phyloP scores from a whole-genome alignment of 208 protist species.

The Acanthamoeba culbertsoni region DNA sequence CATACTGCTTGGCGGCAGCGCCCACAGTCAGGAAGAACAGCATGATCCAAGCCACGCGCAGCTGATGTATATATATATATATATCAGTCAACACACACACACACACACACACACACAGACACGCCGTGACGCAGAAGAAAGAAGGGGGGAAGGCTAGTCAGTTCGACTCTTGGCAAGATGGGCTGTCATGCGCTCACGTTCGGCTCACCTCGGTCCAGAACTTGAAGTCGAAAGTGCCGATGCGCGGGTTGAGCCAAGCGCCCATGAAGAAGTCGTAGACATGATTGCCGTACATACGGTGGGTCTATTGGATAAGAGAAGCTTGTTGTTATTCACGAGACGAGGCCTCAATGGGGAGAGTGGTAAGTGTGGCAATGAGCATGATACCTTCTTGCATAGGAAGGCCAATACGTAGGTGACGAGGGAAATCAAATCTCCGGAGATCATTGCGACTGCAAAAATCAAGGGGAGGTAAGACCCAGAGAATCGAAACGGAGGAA shows the following conservation, averaged over 20 bases:
- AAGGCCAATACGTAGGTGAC: conserved; percentile 36
- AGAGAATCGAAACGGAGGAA: no score
- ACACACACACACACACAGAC: no score
- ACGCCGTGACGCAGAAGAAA: neutral
- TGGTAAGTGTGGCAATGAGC: conserved; percentile 44
- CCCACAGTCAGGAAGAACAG: conserved; percentile 92
- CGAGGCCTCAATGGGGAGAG: neutral
- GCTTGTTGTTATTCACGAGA: no score
- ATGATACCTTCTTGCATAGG: conserved; percentile 72
- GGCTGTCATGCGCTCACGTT: no score
- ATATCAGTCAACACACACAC: neutral
- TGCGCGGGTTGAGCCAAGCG: conserved; percentile 75
- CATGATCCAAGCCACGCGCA: conserved; percentile 92
- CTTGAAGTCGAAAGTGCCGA: conserved; percentile 93
- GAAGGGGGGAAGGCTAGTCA: neutral
- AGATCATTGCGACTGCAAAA: neutral
- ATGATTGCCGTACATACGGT: conserved; percentile 89
- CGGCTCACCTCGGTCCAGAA: conserved; percentile 87
- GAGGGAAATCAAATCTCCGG: neutral
- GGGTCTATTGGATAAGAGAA: conserved; percentile 64
- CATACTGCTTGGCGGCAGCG: conserved; percentile 88
- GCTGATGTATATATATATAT: conserved; percentile 5
- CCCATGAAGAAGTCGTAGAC: conserved; percentile 97
- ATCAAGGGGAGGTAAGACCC: neutral
- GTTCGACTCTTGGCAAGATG: no score